Base-by-base conservation (phyloP, 164 flowering plant species). In the Magnolia officinalis region DNA sequence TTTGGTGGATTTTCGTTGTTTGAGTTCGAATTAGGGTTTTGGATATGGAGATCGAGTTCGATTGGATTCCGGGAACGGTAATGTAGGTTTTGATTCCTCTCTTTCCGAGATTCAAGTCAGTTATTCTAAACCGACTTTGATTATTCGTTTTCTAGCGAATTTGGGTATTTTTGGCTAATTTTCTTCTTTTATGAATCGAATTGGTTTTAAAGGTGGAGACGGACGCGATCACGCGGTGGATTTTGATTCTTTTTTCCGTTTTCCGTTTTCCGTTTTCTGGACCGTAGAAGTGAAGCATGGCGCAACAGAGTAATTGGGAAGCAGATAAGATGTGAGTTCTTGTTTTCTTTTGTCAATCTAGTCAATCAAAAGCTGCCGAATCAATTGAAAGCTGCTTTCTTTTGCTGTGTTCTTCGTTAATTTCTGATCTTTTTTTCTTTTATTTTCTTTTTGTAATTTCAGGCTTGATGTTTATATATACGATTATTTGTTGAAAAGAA, bases 391-490 rank as follows among this genome's bases (percentile, higher is more conserved):
- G 20, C 16, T 19, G 24, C 0, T 58, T 31, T 20, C 76, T 20
- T 29, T 63, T 72, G 29, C 31, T n/a, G 6, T 29, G 19, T 24
- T 55, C 19, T n/a, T 16, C 7, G 13, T 51, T 7, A 23, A 16
- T 51, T 29, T 58, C 8, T 24, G 59, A 29, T 72, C 18, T 18
- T 66, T 29, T 29, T 13, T 20, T 76, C 29, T 67, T 11, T 26
- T 67, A 4, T 67, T 14, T 9, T 11, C 61, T 11, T 55, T 55
- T 11, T 37, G 45, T 1, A 11, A 74, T 74, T 21, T 6, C 77
- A 94, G 98, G 97, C 93, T 94, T 82, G 97, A 92, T 84, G 96
- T 90, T 20, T 94, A 94, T 82, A 94, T 94, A 74, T 90, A 94
- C 75, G 97, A 94, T 81, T 94, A 94, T 80, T 79, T 94, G 75